Evolutionary conservation across 1,139 yeast species (phyloP).

Genomic region (Kurtzmaniella quercitrusa): DNA sequence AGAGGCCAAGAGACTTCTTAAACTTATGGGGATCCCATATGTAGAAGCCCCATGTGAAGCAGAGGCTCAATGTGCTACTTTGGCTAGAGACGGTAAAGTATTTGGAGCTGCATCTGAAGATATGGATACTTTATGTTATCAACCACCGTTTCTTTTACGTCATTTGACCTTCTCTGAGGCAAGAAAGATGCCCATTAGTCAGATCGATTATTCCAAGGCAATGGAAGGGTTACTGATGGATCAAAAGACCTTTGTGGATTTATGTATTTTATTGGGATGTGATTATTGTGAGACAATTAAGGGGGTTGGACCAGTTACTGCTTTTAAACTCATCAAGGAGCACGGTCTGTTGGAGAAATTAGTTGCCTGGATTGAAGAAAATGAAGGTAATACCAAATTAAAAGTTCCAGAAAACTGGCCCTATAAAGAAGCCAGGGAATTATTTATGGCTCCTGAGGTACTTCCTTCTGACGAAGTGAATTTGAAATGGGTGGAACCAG

Average conservation of each 20-base stretch:
- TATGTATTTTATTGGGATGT: constrained; percentile 91
- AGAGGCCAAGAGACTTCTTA: constrained; percentile 78
- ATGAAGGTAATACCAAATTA: constrained; percentile 64
- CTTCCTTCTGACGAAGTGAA: constrained; percentile 54
- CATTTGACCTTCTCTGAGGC: constrained; percentile 94
- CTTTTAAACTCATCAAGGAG: constrained; percentile 80
- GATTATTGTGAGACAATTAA: constrained; percentile 94
- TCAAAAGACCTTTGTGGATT: constrained; percentile 73
- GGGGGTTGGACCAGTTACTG: constrained; percentile 96
- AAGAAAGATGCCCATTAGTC: constrained; percentile 87
- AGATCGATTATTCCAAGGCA: constrained; percentile 65
- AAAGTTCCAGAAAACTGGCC: constrained; percentile 96
- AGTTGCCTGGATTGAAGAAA: constrained; percentile 55
- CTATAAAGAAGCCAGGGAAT: constrained; percentile 76
- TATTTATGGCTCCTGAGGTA: constrained; percentile 82
- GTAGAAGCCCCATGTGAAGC: constrained; percentile 97
- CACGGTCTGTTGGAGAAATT: constrained; percentile 78
- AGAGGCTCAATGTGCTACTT: constrained; percentile 95
- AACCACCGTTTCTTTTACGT: constrained; percentile 76
- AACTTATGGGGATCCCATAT: constrained; percentile 91
- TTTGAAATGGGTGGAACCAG: constrained; percentile 76
- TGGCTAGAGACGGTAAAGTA: constrained; percentile 84
- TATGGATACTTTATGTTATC: constrained; percentile 96
- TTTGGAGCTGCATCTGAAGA: constrained; percentile 98
- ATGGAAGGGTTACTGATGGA: constrained; percentile 74